phyloP scores from a whole-genome alignment of 257 asterid species.

The Jacaranda copaia region DNA sequence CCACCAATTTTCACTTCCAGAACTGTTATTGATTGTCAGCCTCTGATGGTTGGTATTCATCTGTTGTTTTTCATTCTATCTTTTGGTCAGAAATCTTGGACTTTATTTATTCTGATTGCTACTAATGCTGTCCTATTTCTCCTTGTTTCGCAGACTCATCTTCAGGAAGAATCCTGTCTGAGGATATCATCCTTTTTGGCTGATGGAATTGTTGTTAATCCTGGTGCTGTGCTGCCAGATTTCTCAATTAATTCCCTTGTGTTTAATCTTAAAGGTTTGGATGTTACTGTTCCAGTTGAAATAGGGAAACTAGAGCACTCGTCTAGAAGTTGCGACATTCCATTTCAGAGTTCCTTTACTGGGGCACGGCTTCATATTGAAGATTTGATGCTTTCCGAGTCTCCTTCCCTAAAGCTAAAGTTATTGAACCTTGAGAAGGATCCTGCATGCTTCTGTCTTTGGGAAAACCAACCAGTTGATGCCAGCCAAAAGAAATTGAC shows the following conservation, averaged over 20 bases:
- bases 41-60: constrained; percentile 67
- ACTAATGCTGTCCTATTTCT: constrained; percentile 33
- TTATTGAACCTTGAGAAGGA: constrained; percentile 86
- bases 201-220: constrained; percentile 82
- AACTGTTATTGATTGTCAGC: constrained; percentile 86
- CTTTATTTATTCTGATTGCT: constrained; percentile 14
- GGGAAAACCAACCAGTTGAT: constrained; percentile 93
- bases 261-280: constrained; percentile 75
- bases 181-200: constrained; percentile 94
- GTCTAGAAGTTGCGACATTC: constrained; percentile 42
- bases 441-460: constrained; percentile 95
- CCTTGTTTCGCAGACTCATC: constrained; percentile 74
- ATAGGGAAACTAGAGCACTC: constrained; percentile 48
- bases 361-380: constrained; percentile 93
- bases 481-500: constrained; percentile 90
- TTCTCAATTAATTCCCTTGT: constrained; percentile 68
- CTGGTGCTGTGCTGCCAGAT: constrained; percentile 75
- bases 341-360: constrained; percentile 65
- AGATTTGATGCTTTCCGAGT: constrained; percentile 73
- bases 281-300: constrained; percentile 75
- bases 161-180: constrained; percentile 96
- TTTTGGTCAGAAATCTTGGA: not conserved
- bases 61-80: constrained; percentile 14
- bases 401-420: constrained; percentile 73
- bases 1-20: constrained; percentile 90